Base-by-base conservation (phyloP, 352 stramenopile species). In the Plasmopara muralis region DNA sequence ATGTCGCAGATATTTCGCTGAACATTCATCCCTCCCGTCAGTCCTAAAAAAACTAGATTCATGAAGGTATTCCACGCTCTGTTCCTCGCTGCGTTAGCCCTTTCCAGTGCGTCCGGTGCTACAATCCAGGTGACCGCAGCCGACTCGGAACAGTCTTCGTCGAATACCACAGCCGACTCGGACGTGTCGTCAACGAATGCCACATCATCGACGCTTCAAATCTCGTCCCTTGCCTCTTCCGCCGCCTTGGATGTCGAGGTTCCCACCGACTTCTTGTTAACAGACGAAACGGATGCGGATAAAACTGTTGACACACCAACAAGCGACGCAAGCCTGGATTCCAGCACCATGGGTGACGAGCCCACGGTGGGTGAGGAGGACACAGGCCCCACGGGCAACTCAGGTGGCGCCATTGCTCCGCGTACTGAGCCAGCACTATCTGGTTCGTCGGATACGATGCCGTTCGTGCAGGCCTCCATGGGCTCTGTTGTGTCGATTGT, bases 11-110 rank as follows among this genome's bases (percentile, higher is more conserved):
- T 29, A 28, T 12, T 44, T 6, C 14, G 15, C 39, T 28, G 13
- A 28, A 13, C 15, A 30, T 31, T 5, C 31, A 28, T 5, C 38
- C n/a, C 13, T 9, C 29, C 7, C 38, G 20, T 50, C 49, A 59
- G 55, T 63, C 43, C 50, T 38, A 37, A 64, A 64, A 49, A 56
- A 38, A 16, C 28, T 44, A 42, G 16, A 51, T 43, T 1, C 10
- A 72, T 74, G 62, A 66, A 74, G 53, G 48, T 71, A 20, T 38
- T 71, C 16, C 62, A 65, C 18, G 41, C 70, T n/a, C 29, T 74
- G 10, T 6, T 64, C 13, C 9, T 70, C 42, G 58, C 65, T 10
- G 62, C 55, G 2, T 49, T 71, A 43, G 58, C 66, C 20, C 43
- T 70, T 39, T 54, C 66, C 28, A 46, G 31, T 33, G 50, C 59